phyloP scores from a whole-genome alignment of 2,329 filamentous ascomycete species.

The Claviceps maximensis region DNA sequence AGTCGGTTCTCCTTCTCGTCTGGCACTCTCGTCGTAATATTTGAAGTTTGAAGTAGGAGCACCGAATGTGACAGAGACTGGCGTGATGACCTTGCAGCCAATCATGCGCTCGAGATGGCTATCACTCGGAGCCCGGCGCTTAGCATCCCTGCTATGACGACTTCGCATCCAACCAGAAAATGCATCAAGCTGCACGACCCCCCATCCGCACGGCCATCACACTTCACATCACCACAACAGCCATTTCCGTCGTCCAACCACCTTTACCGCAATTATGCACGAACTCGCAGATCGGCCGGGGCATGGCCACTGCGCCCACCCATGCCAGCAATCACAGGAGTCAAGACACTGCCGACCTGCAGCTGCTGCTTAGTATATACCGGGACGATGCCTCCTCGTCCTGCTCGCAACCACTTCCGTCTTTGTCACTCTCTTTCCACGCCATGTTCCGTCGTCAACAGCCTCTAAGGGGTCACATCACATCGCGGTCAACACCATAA shows the following conservation, averaged over 20 bases:
- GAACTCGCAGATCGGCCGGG: background rate
- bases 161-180: slow-evolving; percentile 27
- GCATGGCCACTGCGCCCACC: background rate
- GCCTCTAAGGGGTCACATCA: slow-evolving; percentile 31
- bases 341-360: slow-evolving; percentile 32
- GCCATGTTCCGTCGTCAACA: slow-evolving; percentile 36
- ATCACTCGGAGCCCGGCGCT: slow-evolving; percentile 20
- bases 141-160: slow-evolving; percentile 22
- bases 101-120: slow-evolving; percentile 1
- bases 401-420: slow-evolving; percentile 10
- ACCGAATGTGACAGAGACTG: background rate
- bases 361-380: slow-evolving; percentile 44
- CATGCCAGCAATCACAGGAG: slow-evolving; percentile 10
- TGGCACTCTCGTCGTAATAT: background rate
- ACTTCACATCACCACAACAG: slow-evolving; percentile 1
- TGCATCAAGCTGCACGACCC: slow-evolving; percentile 5
- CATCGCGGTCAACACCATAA: slow-evolving; percentile 20
- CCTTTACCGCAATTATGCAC: slow-evolving; percentile 2
- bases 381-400: slow-evolving; percentile 31
- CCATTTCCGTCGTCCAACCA: background rate
- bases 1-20: background rate
- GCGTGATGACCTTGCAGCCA: slow-evolving; percentile 1
- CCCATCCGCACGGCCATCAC: slow-evolving; percentile 5
- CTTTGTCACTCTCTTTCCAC: slow-evolving; percentile 33
- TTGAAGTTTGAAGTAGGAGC: background rate